Conservation (phyloP, 345 rosid genomes). For the Gossypium ekmanianum region DNA sequence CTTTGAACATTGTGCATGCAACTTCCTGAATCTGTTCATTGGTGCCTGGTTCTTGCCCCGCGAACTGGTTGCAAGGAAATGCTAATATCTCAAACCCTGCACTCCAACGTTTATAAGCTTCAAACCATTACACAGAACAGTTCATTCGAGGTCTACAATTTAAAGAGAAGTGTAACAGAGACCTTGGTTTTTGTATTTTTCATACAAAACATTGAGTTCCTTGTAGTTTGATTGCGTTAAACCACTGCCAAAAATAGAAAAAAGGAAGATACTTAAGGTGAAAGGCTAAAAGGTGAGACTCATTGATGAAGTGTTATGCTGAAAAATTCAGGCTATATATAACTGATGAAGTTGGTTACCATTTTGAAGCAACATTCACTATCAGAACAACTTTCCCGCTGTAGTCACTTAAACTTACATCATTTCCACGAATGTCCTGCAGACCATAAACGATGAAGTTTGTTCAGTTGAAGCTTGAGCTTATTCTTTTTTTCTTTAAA, state of each 20-base stretch:
- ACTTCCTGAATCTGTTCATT: constrained; percentile 78
- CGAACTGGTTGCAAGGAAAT: constrained; percentile 95
- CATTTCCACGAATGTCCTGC: constrained; percentile 83
- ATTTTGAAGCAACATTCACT: constrained; percentile 94
- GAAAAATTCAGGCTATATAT: not conserved
- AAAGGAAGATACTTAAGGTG: not conserved
- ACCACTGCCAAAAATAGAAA: constrained; percentile 49
- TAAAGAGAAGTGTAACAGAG: not conserved
- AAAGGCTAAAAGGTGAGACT: not conserved
- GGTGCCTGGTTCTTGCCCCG: constrained; percentile 89
- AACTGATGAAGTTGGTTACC: constrained; percentile 35
- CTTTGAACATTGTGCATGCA: constrained; percentile 78
- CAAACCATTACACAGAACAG: not conserved
- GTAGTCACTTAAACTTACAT: constrained; percentile 56
- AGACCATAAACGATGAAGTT: not conserved
- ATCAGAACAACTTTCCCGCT: constrained; percentile 80
- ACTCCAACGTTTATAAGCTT: not conserved
- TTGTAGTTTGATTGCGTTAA: constrained; percentile 84
- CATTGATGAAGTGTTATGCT: not conserved
- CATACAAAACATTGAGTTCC: constrained; percentile 73
- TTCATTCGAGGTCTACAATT: not conserved
- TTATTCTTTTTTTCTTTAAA: not conserved
- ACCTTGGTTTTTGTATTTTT: constrained; percentile 79
- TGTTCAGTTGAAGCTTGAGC: not conserved
- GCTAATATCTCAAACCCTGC: constrained; percentile 85